These are phyloP conservation scores for Lyophyllum decastes DNA, from an alignment of 768 basidiomycete genomes.

Conservation along the genomic window DNA sequence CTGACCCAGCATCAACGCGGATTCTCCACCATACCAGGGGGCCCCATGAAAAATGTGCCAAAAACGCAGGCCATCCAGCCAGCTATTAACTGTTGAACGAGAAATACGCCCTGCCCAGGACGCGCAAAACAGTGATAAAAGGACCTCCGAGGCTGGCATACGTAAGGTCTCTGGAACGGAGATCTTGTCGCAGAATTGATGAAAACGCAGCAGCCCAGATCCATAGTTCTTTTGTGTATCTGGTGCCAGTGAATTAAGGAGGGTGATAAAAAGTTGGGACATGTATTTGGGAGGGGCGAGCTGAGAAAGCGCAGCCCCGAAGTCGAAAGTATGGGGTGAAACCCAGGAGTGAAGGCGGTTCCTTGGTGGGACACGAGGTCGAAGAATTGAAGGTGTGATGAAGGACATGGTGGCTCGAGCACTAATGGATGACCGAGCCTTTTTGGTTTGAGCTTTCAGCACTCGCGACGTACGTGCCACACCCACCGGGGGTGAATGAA, in stretches of 20 bases:
- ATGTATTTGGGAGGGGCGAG: neutral
- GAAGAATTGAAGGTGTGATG: neutral
- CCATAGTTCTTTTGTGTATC: constrained; percentile 26
- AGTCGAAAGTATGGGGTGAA: neutral
- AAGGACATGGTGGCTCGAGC: neutral
- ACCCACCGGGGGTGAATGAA: neutral
- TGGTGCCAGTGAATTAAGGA: neutral
- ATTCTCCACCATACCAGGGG: too few relatives aligned
- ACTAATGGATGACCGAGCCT: neutral
- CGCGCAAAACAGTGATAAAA: too few relatives aligned
- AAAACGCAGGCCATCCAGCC: too few relatives aligned
- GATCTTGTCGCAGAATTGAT: too few relatives aligned
- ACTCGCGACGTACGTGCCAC: neutral
- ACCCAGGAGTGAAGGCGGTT: neutral
- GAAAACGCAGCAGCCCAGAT: constrained; percentile 31
- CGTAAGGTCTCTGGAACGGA: too few relatives aligned
- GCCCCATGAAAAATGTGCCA: too few relatives aligned
- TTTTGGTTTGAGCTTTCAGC: neutral
- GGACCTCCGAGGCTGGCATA: too few relatives aligned
- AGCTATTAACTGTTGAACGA: constrained; percentile 6
- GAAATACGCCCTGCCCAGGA: too few relatives aligned
- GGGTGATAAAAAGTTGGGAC: neutral
- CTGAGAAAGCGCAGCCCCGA: neutral
- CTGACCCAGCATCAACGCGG: neutral
- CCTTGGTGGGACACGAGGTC: neutral